Evolutionary conservation across 352 stramenopile species (phyloP), one percentile per base, ranked within the genome.

Genomic region (Globisporangium nagaii): DNA sequence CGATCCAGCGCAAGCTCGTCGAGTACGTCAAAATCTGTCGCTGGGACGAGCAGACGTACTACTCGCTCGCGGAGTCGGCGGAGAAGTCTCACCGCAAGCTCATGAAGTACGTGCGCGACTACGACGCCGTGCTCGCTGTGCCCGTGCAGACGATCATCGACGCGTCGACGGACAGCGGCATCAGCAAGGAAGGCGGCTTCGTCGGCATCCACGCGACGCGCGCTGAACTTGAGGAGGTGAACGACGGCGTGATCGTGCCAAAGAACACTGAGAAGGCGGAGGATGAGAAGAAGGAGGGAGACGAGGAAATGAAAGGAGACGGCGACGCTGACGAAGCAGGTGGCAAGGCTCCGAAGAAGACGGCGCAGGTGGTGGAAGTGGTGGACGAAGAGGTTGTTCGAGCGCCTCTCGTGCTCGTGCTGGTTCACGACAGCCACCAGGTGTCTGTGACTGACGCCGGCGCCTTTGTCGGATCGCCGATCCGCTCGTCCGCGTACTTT

Each of bases 1-100:
- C 95, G 17, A 98, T 99, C 56, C 94, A 99, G 74, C 96, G 94
- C 30, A 95, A 98, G 63, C 62, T 99, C 4, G 90, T 98, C 64
- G 96, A 99, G 52, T 98, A 99, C 71, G 88, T 98, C 31, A 99
- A 98, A 60, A 90, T 99, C 30, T 94, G 86, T 30, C 97, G 97
- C 48, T 99, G 98, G 98, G 98, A 99, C 64, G 96, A 99, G 56
- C 97, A 99, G 68, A 99, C 96, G 24, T 99, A 99, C 67, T 99
- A 99, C 78, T 97, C 97, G 35, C 71, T 99, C 20, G 93, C 93
- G 10, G 97, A 98, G 53, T 98, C 95, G 6, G 94, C 93, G 0
- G 93, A 99, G 57, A 98, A 98, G 61, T 99, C 97, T 34, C 97
- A 99, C 64, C 83, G 93, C 32, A 98, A 98, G 67, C 68, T 99